phyloP scores from a whole-genome alignment of 2,329 filamentous ascomycete genomes.

The Hymenoscyphus albidus region DNA sequence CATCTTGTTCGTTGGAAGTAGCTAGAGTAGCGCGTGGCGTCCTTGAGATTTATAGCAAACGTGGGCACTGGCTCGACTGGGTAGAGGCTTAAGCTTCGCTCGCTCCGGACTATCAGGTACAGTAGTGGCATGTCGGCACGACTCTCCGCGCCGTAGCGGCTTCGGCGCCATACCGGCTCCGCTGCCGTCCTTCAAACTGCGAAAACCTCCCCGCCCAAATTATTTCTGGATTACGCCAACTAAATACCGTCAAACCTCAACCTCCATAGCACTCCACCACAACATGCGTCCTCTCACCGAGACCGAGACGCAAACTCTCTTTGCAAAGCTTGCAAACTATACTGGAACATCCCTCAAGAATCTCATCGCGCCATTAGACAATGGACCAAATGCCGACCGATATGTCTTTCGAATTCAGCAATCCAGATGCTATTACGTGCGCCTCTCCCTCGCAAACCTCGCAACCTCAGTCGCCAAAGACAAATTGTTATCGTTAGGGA shows the following conservation, averaged over 20 bases:
- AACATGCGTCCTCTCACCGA: slow-evolving; percentile 79
- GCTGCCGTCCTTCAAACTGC: no score
- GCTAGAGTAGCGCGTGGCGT: no score
- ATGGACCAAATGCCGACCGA: slow-evolving; percentile 66
- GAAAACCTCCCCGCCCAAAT: slow-evolving; percentile 29
- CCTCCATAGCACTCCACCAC: slow-evolving; percentile 11
- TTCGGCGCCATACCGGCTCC: no score
- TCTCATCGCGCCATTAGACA: slow-evolving; percentile 70
- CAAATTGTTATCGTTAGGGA: slow-evolving; percentile 81
- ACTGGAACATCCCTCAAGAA: slow-evolving; percentile 82
- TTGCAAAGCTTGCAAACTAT: slow-evolving; percentile 92
- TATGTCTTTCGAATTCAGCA: slow-evolving; percentile 83
- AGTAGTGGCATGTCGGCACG: no score
- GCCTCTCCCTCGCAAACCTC: slow-evolving; percentile 83
- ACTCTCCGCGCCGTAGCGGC: no score
- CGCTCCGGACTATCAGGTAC: no score
- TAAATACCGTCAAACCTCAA: slow-evolving; percentile 3
- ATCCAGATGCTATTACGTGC: slow-evolving; percentile 86
- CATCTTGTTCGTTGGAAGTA: no score
- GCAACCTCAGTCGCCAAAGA: slow-evolving; percentile 81
- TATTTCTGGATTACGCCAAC: not conserved
- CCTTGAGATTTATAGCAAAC: no score
- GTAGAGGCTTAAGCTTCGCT: no score
- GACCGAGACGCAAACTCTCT: slow-evolving; percentile 74
- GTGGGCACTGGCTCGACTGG: no score